A percentile compares a stretch with the other conserved stretches of the same genome.
Evolutionary conservation across 1,284 basidiomycete genomes (phyloP).

Genomic region (Pulveroboletus sp.): DNA sequence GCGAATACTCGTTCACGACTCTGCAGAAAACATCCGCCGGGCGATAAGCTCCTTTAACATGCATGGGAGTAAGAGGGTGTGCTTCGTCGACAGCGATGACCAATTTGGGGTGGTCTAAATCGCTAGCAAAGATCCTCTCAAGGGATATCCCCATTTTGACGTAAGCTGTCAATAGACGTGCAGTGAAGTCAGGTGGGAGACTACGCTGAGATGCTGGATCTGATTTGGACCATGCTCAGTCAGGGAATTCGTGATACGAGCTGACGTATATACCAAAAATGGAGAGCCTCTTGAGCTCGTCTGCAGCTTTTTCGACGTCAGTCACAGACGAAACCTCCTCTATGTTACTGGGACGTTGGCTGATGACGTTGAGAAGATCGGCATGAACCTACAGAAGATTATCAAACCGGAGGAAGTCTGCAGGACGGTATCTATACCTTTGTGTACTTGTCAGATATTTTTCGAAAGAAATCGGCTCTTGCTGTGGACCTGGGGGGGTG

Average conservation of each 20-base stretch:
- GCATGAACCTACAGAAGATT: neutral
- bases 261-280: neutral
- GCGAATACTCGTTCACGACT: constrained; percentile 2
- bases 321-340: neutral
- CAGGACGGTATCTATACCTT: neutral
- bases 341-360: neutral
- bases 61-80: neutral
- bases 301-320: neutral
- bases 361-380: neutral
- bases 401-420: neutral
- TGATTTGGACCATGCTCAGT: neutral
- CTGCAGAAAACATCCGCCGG: constrained; percentile 10
- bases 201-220: neutral
- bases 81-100: constrained; percentile 13
- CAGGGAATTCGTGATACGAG: neutral
- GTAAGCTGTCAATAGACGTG: neutral
- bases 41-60: neutral
- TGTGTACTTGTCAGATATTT: neutral
- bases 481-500: neutral
- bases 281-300: neutral
- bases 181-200: neutral
- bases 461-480: neutral
- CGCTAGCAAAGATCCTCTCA: neutral
- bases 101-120: neutral
- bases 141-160: neutral